A percentile compares a stretch with the other conserved stretches of the same genome.
These are phyloP conservation scores for Cryptococcus hybrid DNA, from an alignment of 1,284 basidiomycete genomes.

Conservation along the genomic window DNA sequence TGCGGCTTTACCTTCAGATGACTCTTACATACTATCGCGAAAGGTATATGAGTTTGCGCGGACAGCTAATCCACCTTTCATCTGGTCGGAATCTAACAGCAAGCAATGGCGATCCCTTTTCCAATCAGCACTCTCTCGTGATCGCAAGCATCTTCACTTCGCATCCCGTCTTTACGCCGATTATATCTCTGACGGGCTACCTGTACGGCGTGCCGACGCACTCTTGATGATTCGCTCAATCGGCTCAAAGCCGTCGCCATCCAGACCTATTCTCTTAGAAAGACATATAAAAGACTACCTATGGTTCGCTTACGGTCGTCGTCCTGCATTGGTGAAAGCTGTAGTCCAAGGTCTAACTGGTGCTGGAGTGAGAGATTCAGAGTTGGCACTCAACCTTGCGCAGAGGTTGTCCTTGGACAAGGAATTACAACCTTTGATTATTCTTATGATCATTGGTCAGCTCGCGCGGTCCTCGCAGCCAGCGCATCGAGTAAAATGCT, in stretches of 20 bases:
- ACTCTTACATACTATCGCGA: constrained; percentile 20
- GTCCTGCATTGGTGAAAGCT: constrained; percentile 18
- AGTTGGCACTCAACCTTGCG: constrained; percentile 25
- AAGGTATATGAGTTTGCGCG: constrained; percentile 22
- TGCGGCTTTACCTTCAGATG: constrained; percentile 1
- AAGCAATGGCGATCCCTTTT: constrained; percentile 26
- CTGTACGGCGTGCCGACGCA: constrained; percentile 12
- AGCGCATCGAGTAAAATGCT: constrained; percentile 10
- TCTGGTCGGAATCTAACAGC: constrained; percentile 13
- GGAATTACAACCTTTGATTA: background rate
- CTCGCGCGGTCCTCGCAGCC: constrained; percentile 17
- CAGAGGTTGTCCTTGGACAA: constrained; percentile 11
- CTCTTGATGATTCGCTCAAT: constrained; percentile 29
- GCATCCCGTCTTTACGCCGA: constrained; percentile 42
- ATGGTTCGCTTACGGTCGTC: constrained; percentile 14
- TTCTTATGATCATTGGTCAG: constrained; percentile 13
- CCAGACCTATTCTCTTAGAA: constrained; percentile 35
- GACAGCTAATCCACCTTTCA: constrained; percentile 9
- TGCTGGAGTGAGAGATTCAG: constrained; percentile 19
- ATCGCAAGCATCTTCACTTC: constrained; percentile 25
- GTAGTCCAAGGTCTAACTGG: constrained; percentile 22
- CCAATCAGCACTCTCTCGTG: constrained; percentile 5
- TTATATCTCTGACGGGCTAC: constrained; percentile 28
- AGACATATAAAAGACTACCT: constrained; percentile 41
- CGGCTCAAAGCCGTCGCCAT: constrained; percentile 14